phyloP scores from a whole-genome alignment of 1,284 basidiomycete species.

The Moniliella sp. region DNA sequence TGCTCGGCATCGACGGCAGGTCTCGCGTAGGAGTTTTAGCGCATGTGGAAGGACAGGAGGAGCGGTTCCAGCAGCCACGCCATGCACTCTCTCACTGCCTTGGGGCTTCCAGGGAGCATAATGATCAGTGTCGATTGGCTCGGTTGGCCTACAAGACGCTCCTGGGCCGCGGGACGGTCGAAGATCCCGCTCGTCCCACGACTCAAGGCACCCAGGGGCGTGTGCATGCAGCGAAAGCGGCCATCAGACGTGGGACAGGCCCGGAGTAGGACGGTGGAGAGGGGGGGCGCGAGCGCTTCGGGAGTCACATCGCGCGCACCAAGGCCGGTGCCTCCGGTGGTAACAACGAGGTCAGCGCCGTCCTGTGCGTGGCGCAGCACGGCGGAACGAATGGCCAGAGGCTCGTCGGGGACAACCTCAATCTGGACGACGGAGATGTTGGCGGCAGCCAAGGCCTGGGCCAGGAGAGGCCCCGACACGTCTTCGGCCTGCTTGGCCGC shows the following conservation, averaged over 20 bases:
- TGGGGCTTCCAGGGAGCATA: slow-evolving; percentile 61
- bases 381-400: too few relatives aligned
- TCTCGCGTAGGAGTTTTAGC: slow-evolving; percentile 51
- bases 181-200: slow-evolving; percentile 55
- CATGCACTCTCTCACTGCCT: slow-evolving; percentile 60
- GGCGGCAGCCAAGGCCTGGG: too few relatives aligned
- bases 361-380: too few relatives aligned
- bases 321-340: slow-evolving; percentile 68
- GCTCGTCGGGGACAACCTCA: too few relatives aligned
- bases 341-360: slow-evolving; percentile 36
- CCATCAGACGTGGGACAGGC: slow-evolving; percentile 52
- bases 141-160: slow-evolving; percentile 46
- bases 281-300: slow-evolving; percentile 54
- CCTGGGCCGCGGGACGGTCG: slow-evolving; percentile 52
- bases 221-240: slow-evolving; percentile 49
- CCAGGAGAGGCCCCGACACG: too few relatives aligned
- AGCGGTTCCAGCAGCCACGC: slow-evolving; percentile 40
- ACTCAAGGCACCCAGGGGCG: slow-evolving; percentile 57
- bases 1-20: too few relatives aligned
- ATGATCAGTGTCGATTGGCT: slow-evolving; percentile 42
- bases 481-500: too few relatives aligned
- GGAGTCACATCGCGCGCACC: slow-evolving; percentile 56
- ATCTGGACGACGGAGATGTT: too few relatives aligned
- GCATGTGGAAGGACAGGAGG: slow-evolving; percentile 44
- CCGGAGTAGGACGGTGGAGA: slow-evolving; percentile 52